Evolutionary conservation across 2,329 filamentous ascomycete genomes (phyloP).

Genomic region (Beauveria sp.): DNA sequence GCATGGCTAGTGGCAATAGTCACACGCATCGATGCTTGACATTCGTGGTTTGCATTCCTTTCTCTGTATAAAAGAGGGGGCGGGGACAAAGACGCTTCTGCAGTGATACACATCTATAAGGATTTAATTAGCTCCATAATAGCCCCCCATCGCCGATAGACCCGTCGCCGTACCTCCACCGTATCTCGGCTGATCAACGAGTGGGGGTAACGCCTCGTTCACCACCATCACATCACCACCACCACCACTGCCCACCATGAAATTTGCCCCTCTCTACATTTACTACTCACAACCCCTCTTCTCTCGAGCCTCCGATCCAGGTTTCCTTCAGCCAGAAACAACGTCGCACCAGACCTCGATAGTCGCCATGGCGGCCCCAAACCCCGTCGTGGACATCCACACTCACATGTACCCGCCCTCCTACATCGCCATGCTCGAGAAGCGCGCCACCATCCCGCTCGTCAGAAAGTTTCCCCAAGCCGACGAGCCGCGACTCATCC

Average conservation of each 20-base stretch:
- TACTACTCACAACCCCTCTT: neutral
- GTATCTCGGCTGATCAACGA: neutral
- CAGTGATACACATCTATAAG: neutral
- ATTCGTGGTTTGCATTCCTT: no score
- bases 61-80: no score
- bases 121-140: neutral
- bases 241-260: neutral
- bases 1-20: neutral
- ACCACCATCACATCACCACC: neutral
- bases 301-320: neutral
- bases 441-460: conserved; percentile 57
- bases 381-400: conserved; percentile 55
- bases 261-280: neutral
- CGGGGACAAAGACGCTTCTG: neutral
- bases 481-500: conserved; percentile 56
- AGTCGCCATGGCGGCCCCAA: conserved; percentile 26
- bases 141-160: neutral
- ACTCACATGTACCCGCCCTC: conserved; percentile 62
- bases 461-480: conserved; percentile 56
- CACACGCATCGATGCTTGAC: no score
- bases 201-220: neutral
- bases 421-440: conserved; percentile 53
- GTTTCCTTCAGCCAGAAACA: neutral
- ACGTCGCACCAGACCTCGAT: neutral
- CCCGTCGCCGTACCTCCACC: neutral